Base-by-base conservation (phyloP, 2,329 filamentous ascomycete species). In the Pestalotiopsis sp. region DNA sequence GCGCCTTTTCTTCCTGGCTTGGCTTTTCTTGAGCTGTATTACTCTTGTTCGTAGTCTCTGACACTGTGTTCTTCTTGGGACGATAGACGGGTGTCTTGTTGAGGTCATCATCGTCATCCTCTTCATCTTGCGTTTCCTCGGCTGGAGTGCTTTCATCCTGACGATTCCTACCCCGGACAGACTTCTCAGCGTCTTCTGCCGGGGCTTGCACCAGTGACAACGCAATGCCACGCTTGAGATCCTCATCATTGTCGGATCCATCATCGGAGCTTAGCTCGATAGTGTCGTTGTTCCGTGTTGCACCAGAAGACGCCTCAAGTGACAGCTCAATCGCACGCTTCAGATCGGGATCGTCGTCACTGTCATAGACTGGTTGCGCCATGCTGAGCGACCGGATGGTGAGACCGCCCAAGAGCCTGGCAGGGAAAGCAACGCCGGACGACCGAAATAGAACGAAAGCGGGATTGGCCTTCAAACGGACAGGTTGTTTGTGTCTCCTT, bases 271-370 rank as follows among this genome's bases (percentile, higher is more conserved):
- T 75, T 48, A 80, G 70, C 66, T 75, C 73, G n/a, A 78, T 75
- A 24, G 72, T 66, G 7, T 69, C 72, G 66, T 74, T 65, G 10
- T 52, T 52, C 44, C 17, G 44, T 52, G 44, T 20, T n/a, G 7
- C 20, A 20, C 17, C 17, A n/a, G 44, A 9, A 67, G 72, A 55
- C 64, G 67, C 44, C 59, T 66, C 20, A 17, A 90, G 79, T 9
- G 88, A 90, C 35, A 90, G 77, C 17, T 84, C 88, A 67, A 92
- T 89, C 38, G 89, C 89, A 68, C 81, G 82, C 35, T 83, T 83
- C n/a, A 91, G 77, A 38, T 88, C 87, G 68, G 88, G 86, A 64
- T 91, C 87, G 22, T 89, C 86, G 59, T 86, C 84, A 4, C 74
- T 70, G 70, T 75, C 70, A 64, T 76, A 76, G 20, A 24, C 64